Base-by-base conservation (phyloP, 2,329 filamentous ascomycete genomes). In the Stemphylium lycopersici region DNA sequence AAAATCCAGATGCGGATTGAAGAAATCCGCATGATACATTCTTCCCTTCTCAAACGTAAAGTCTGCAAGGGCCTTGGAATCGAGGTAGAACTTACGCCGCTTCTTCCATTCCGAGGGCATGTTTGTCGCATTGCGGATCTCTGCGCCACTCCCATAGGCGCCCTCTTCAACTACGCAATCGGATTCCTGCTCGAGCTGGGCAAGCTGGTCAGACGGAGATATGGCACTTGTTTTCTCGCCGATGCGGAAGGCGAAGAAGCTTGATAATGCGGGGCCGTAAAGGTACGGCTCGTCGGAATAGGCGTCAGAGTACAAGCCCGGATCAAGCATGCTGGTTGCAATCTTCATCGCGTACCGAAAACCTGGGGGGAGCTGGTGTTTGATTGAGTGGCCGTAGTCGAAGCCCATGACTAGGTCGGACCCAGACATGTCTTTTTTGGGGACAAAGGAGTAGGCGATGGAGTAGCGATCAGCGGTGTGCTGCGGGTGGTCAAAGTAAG, bases 1-100 rank as follows among this genome's bases (percentile, higher is more conserved):
- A 62, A 80, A 81, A 56, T 81, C 79, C 4, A 81, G 61, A 61
- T 80, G 79, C 18, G 77, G 77, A 48, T 81, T 81, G 68, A 77
- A 80, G 54, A 81, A 80, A 50, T 81, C 79, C 1, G 67, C 77
- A 34, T 78, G 71, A 49, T 81, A 81, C 48, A 76, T 48, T 16
- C 79, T 52, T 0, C 75, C 79, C 50, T 76, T 73, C 52, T 80
- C 77, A 42, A 81, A 80, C 0, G 69, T 68, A 42, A 80, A 77
- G 0, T 55, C 43, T 26, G 75, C 65, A 10, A 77, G 65, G 26
- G 77, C 70, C 16, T 61, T 53, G 4, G 62, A 53, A 4, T 72
- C 66, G 5, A 79, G 66, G 54, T 79, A 80, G 59, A 72, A 67
- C 56, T 80, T 81, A 10, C 79, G 66, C n/a, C 79, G 64, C 62